A percentile compares a stretch with the other conserved stretches of the same genome.
phyloP scores from a whole-genome alignment of 176 grass and related monocot species.

The bread wheat (Triticum aestivum) region IWGSC_CS_RefSeq_v2.1 NC_057812.1:43826886-43827385 shows the following conservation, averaged over 20 bases:
- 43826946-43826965: constrained; percentile 35
- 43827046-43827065: constrained; percentile 47
- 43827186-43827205: too few species aligned
- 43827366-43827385: too few species aligned
- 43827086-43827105: background rate
- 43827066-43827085: constrained; percentile 33
- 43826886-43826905: background rate
- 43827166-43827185: too few species aligned
- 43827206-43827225: too few species aligned
- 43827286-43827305: too few species aligned
- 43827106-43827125: background rate
- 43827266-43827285: too few species aligned
- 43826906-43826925: background rate
- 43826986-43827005: constrained; percentile 54
- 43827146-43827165: background rate
- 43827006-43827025: constrained; percentile 62
- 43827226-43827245: too few species aligned
- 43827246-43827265: too few species aligned
- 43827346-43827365: too few species aligned
- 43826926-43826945: constrained; percentile 56
- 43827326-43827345: too few species aligned
- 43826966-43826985: constrained; percentile 52
- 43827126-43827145: background rate
- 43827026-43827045: constrained; percentile 49
- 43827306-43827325: too few species aligned